These are phyloP conservation scores for Penicillium sclerotigenum DNA, from an alignment of 2,329 filamentous ascomycete genomes.

Conservation along the genomic window DNA sequence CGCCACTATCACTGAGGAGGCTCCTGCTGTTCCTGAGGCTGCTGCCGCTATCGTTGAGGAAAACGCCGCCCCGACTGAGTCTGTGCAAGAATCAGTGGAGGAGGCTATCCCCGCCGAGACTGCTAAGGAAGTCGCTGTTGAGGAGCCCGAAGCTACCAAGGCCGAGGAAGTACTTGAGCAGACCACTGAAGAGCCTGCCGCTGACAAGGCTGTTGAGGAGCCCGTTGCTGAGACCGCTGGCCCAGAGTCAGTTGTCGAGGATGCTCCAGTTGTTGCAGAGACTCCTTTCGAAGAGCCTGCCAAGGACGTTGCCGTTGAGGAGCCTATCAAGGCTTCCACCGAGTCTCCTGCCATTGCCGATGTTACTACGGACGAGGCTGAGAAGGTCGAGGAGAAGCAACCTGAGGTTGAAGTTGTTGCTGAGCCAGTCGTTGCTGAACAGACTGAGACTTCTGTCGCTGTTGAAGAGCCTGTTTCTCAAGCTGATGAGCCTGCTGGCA, in stretches of 20 bases:
- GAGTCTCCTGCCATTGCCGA: conserved; percentile 6
- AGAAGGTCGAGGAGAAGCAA: conserved; percentile 8
- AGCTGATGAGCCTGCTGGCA: not conserved
- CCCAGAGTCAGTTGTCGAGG: not conserved
- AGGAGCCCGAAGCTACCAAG: conserved; percentile 4
- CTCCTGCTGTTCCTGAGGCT: not conserved
- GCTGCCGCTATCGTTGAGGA: not conserved
- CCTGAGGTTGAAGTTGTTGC: conserved; percentile 1
- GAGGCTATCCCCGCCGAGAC: not conserved
- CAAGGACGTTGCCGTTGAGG: not conserved
- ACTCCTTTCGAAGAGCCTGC: conserved; percentile 3
- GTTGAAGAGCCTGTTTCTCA: conserved; percentile 7
- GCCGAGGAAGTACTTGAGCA: conserved; percentile 4
- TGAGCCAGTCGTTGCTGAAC: conserved; percentile 4
- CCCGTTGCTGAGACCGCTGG: not conserved
- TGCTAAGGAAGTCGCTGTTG: not conserved
- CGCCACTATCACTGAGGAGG: not conserved
- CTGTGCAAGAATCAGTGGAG: not conserved
- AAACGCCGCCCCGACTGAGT: not conserved
- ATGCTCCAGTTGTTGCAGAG: conserved; percentile 2
- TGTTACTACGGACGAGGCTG: conserved; percentile 4
- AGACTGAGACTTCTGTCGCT: conserved; percentile 3
- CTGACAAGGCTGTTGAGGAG: conserved; percentile 7
- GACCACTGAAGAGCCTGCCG: conserved; percentile 2
- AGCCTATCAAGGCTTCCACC: not conserved